Percentiles rank a stretch among this genome's conserved stretches.
These are phyloP conservation scores for Dioscorea zingiberensis DNA, from an alignment of 106 monocot species.

Conservation along the genomic window DNA sequence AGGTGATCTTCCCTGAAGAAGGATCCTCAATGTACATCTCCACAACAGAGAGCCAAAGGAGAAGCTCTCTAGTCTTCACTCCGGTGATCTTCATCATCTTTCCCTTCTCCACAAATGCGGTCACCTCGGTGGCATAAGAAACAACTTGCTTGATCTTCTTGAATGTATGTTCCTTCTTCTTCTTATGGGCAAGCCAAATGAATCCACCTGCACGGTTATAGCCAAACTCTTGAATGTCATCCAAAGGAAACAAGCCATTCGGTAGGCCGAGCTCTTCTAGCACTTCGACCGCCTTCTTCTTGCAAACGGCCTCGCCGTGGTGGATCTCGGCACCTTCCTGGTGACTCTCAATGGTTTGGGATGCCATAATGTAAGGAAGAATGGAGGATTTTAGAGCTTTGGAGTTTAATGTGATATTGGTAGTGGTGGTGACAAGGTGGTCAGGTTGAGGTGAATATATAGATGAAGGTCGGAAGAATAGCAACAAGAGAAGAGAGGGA, in stretches of 20 bases:
- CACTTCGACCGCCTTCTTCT: background rate
- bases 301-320: background rate
- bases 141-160: background rate
- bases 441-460: too few relatives aligned
- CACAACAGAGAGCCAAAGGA: background rate
- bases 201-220: background rate
- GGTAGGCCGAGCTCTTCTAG: background rate
- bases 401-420: too few relatives aligned
- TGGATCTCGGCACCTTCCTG: background rate
- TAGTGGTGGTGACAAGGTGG: too few relatives aligned
- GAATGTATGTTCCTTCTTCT: background rate
- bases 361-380: too few relatives aligned
- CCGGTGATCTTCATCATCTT: background rate
- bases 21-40: background rate
- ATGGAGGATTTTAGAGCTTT: too few relatives aligned
- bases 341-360: background rate
- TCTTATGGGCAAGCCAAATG: background rate
- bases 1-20: background rate
- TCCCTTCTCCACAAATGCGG: background rate
- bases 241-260: constrained; percentile 9
- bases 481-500: too few relatives aligned
- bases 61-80: background rate
- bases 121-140: constrained; percentile 1
- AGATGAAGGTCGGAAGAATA: too few relatives aligned
- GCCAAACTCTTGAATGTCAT: constrained; percentile 15